Conservation (phyloP, 768 basidiomycete genomes). For the Cystobasidium tubakii region DNA sequence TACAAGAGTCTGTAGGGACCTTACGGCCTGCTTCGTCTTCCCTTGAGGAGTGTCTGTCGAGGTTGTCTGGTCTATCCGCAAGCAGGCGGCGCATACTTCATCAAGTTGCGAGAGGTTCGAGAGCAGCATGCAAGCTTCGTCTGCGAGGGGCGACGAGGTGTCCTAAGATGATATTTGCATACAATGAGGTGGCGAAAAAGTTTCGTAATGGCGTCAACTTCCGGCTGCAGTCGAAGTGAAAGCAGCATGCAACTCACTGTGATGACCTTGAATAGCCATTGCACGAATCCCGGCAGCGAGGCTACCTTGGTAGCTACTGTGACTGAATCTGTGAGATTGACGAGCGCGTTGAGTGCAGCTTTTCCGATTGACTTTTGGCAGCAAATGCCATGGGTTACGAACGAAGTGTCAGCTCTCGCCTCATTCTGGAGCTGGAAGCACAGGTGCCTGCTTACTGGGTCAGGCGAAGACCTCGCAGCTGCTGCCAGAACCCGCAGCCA, state of each 20-base stretch:
- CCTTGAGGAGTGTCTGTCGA: not conserved
- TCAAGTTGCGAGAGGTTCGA: slow-evolving; percentile 38
- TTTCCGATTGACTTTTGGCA: slow-evolving; percentile 13
- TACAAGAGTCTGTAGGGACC: slow-evolving; percentile 25
- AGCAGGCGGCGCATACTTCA: slow-evolving; percentile 23
- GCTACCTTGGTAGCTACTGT: not conserved
- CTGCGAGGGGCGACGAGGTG: slow-evolving; percentile 21
- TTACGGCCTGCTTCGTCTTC: not conserved
- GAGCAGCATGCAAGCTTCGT: slow-evolving; percentile 37
- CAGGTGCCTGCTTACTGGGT: not conserved
- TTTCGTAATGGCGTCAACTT: not conserved
- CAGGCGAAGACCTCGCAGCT: not conserved
- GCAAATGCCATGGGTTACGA: not conserved
- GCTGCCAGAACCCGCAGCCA: slow-evolving; percentile 7
- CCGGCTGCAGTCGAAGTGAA: not conserved
- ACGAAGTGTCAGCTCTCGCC: not conserved
- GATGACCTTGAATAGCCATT: slow-evolving; percentile 5
- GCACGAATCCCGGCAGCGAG: not conserved
- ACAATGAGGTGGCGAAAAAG: not conserved
- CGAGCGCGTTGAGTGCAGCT: slow-evolving; percentile 27
- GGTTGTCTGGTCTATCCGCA: slow-evolving; percentile 2
- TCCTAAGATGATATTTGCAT: not conserved
- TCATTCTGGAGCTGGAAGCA: not conserved
- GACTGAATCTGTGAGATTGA: slow-evolving; percentile 36
- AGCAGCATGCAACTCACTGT: not conserved